Evolutionary conservation across 768 basidiomycete species (phyloP).

Genomic region (Kwoniella shandongensis): DNA sequence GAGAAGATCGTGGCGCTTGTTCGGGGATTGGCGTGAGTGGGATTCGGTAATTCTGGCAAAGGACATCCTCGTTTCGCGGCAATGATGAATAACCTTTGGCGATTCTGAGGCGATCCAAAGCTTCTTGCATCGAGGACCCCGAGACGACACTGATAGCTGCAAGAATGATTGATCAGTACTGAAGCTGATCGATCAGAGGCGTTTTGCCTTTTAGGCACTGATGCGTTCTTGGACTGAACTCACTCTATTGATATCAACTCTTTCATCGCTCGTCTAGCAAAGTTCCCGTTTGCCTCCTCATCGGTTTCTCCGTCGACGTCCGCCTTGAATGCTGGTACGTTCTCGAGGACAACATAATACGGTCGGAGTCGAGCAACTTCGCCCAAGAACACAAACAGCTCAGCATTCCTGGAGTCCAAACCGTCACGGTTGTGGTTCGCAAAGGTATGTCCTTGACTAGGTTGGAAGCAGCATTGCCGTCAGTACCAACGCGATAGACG

Average conservation of each 20-base stretch:
- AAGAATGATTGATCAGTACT: not conserved
- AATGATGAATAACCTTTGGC: slow-evolving; percentile 27
- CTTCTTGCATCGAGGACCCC: slow-evolving; percentile 24
- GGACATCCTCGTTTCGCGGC: slow-evolving; percentile 22
- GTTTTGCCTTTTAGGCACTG: not conserved
- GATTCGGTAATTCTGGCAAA: slow-evolving; percentile 26
- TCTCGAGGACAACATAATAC: slow-evolving; percentile 32
- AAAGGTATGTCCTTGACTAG: slow-evolving; percentile 38
- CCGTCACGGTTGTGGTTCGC: slow-evolving; percentile 21
- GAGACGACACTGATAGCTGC: slow-evolving; percentile 29
- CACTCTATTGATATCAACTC: slow-evolving; percentile 19
- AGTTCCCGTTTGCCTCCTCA: slow-evolving; percentile 13
- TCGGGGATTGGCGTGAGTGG: slow-evolving; percentile 31
- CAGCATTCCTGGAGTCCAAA: slow-evolving; percentile 25
- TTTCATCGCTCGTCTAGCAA: slow-evolving; percentile 16
- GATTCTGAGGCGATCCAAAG: slow-evolving; percentile 37
- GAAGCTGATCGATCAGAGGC: too few relatives aligned
- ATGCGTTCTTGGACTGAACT: too few relatives aligned
- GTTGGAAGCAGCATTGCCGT: not conserved
- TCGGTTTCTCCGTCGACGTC: slow-evolving; percentile 4
- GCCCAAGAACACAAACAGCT: slow-evolving; percentile 20
- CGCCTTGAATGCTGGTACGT: slow-evolving; percentile 26
- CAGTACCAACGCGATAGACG: not conserved
- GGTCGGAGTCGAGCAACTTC: slow-evolving; percentile 26
- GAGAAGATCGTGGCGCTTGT: slow-evolving; percentile 14